Evolutionary conservation across 305 asterid species (phyloP), one percentile per base, ranked within the genome.

Genomic region (Fraxinus velutina): DNA sequence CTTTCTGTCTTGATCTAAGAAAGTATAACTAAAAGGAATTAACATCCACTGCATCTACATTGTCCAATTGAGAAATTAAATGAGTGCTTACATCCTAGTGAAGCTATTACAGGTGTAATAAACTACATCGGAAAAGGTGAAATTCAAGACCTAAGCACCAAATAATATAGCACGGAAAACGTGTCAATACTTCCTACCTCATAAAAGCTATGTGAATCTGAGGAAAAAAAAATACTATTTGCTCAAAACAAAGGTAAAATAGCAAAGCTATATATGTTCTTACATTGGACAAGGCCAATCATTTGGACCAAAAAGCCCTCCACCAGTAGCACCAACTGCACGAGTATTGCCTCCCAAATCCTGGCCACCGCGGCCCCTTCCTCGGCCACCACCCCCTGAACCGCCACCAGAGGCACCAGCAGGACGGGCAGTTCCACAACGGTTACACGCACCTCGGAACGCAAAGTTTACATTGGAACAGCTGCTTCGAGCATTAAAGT

Each of bases 221-320:
- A 22, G 21, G 30, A 27, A 0, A 13, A 42, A 5, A 39, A 24
- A 47, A 10, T 1, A 39, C 17, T 60, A 57, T 7, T 62, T 34
- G 71, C 24, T 9, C 8, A 71, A n/a, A 19, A n/a, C 0, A 74
- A 62, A 22, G 71, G 13, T 1, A 24, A 50, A 4, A 57, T 6
- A 30, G 84, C 64, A 50, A 70, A 71, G 12, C 27, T 5, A 15
- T 42, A 17, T 8, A 12, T n/a, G 79, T 76, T 81, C 97, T 89
- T 89, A 95, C 99, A 95, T 95, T 70, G 99, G 99, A 88, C 99
- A 95, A 81, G 98, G 21, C 99, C 99, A 95, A 81, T 95, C 99
- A 91, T 95, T 95, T 70, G 98, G 98, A 83, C 99, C 98, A 87
- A 95, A 95, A 76, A 95, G 98, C 39, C 97, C 95, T 72, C 95